A percentile compares a stretch with the other conserved stretches of the same genome.
Evolutionary conservation across 129 eudicot genomes (phyloP).

Genomic region (Flaveria sonorensis): DNA sequence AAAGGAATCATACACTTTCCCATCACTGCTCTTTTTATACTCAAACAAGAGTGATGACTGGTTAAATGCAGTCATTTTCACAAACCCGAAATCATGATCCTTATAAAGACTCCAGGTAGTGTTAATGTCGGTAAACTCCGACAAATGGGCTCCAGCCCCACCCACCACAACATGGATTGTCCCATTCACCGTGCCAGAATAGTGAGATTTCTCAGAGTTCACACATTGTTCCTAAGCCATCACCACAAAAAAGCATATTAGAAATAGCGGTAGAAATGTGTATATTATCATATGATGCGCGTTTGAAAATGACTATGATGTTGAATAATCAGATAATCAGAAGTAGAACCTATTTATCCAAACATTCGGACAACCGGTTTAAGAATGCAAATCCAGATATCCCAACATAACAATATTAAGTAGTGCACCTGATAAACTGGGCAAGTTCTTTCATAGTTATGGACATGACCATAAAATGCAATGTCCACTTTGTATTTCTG

Average conservation of each 20-base stretch:
- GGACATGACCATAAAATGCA: slow-evolving; percentile 73
- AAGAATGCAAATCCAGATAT: neutral
- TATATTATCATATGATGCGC: no score
- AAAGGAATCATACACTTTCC: slow-evolving; percentile 72
- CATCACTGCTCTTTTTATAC: slow-evolving; percentile 84
- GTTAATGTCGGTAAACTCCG: slow-evolving; percentile 41
- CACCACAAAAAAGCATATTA: neutral
- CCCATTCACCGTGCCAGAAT: slow-evolving; percentile 64
- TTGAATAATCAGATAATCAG: neutral
- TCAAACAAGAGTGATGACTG: slow-evolving; percentile 71
- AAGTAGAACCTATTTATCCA: no score
- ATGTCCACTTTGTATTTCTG: slow-evolving; percentile 80
- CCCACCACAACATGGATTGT: slow-evolving; percentile 85
- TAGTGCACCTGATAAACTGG: slow-evolving; percentile 66
- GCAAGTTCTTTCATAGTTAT: slow-evolving; percentile 69
- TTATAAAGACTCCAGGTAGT: slow-evolving; percentile 70
- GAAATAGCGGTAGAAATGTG: no score
- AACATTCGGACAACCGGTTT: no score
- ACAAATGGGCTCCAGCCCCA: slow-evolving; percentile 72
- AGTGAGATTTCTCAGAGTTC: slow-evolving; percentile 53
- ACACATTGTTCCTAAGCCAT: slow-evolving; percentile 61
- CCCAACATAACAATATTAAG: neutral
- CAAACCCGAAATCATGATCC: slow-evolving; percentile 75
- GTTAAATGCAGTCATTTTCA: slow-evolving; percentile 72
- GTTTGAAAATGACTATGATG: neutral